Percentiles rank a stretch among this genome's conserved stretches.
These are phyloP conservation scores for Fragosphaeria purpurea DNA, from an alignment of 2,329 filamentous ascomycete species.

Conservation along the genomic window DNA sequence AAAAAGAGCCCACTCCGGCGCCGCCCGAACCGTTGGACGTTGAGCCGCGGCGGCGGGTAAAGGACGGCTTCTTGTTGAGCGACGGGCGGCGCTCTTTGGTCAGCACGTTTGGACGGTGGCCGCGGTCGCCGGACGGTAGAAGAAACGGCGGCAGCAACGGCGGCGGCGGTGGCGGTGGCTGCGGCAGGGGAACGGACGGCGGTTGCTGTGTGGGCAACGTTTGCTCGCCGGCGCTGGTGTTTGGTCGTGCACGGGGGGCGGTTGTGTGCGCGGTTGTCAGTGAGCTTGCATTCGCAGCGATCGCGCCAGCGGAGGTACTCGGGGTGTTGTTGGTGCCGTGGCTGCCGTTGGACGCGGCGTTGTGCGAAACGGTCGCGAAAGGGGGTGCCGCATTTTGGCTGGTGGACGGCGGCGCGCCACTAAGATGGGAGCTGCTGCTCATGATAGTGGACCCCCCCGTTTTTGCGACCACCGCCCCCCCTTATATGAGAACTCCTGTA, in stretches of 20 bases:
- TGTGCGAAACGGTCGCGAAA: slow-evolving; percentile 15
- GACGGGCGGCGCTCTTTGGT: slow-evolving; percentile 42
- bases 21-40: slow-evolving; percentile 22
- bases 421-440: slow-evolving; percentile 11
- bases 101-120: slow-evolving; percentile 20
- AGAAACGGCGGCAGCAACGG: neutral
- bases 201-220: slow-evolving; percentile 12
- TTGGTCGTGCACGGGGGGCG: slow-evolving; percentile 20
- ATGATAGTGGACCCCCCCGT: slow-evolving; percentile 8
- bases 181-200: slow-evolving; percentile 6
- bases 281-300: no score
- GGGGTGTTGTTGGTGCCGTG: slow-evolving; percentile 13
- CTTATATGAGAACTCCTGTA: neutral
- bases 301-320: slow-evolving; percentile 5
- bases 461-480: neutral
- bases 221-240: slow-evolving; percentile 25
- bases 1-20: neutral
- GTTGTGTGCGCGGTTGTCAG: neutral
- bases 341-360: slow-evolving; percentile 9
- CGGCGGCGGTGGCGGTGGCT: neutral
- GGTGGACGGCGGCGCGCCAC: slow-evolving; percentile 12
- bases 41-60: slow-evolving; percentile 31
- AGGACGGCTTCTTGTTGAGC: slow-evolving; percentile 44
- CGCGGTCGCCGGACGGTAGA: slow-evolving; percentile 1
- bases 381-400: slow-evolving; percentile 18